phyloP scores from a whole-genome alignment of 106 monocot species.

The Phalaenopsis aphrodite region DNA sequence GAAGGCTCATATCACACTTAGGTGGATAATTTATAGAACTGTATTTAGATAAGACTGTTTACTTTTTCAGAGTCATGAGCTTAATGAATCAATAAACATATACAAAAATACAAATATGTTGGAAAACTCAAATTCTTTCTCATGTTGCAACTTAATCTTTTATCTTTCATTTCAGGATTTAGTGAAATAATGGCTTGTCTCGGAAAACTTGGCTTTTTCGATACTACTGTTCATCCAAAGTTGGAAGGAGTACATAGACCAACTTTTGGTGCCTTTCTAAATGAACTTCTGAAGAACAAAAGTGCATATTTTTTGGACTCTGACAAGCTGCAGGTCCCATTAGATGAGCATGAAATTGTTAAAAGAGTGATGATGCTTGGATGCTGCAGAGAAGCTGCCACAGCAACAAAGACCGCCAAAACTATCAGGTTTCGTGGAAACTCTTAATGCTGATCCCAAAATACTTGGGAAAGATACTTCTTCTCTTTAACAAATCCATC shows the following conservation, averaged over 20 bases:
- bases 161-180: conserved; percentile 47
- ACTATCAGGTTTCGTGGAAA: conserved; percentile 48
- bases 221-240: conserved; percentile 52
- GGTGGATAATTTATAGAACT: background rate
- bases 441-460: background rate
- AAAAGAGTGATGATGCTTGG: conserved; percentile 35
- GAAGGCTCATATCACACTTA: background rate
- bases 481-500: background rate
- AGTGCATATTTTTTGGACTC: background rate
- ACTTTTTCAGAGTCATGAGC: background rate
- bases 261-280: conserved; percentile 56
- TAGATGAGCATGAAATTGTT: conserved; percentile 50
- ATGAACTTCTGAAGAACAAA: conserved; percentile 36
- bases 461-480: background rate
- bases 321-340: background rate
- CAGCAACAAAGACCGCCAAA: conserved; percentile 60
- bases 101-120: background rate
- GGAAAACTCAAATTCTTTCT: too few relatives aligned
- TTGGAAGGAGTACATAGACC: conserved; percentile 38
- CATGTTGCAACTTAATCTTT: background rate
- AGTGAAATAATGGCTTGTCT: conserved; percentile 87
- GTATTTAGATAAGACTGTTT: background rate
- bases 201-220: conserved; percentile 79
- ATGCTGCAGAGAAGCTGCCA: conserved; percentile 49
- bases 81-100: background rate